These are phyloP conservation scores for Citeromyces nyonsensis DNA, from an alignment of 805 yeast species.

Conservation along the genomic window DNA sequence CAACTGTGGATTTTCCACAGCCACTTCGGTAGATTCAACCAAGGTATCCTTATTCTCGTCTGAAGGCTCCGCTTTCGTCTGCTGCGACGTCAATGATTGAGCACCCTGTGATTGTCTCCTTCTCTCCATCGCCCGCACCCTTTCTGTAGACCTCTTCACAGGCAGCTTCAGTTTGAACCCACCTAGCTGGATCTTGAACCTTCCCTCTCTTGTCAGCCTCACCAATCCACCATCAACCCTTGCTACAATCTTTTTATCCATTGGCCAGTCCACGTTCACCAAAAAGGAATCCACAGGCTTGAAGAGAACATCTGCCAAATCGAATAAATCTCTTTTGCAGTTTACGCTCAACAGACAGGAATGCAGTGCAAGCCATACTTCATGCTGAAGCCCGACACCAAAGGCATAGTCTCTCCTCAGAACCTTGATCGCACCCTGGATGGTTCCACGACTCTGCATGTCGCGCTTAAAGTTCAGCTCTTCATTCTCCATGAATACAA, in stretches of 20 bases:
- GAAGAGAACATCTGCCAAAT: constrained; percentile 49
- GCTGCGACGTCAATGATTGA: constrained; percentile 6
- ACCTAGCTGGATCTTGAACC: constrained; percentile 34
- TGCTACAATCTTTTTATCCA: constrained; percentile 51
- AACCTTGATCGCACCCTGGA: constrained; percentile 51
- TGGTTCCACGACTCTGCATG: constrained; percentile 43
- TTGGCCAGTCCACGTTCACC: constrained; percentile 55
- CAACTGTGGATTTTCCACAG: too few species aligned
- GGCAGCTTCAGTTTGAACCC: constrained; percentile 8
- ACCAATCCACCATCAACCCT: constrained; percentile 26
- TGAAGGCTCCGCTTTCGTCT: constrained; percentile 7
- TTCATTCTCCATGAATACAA: constrained; percentile 4
- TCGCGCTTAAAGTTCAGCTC: constrained; percentile 30
- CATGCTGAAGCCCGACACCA: constrained; percentile 37
- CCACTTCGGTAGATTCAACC: constrained; percentile 2
- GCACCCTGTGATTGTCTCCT: neutral
- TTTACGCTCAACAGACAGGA: constrained; percentile 41
- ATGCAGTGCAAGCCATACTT: constrained; percentile 59
- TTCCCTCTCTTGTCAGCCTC: constrained; percentile 39
- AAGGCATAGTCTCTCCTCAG: constrained; percentile 43
- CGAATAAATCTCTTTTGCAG: constrained; percentile 48
- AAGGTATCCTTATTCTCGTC: constrained; percentile 3
- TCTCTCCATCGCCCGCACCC: constrained; percentile 1
- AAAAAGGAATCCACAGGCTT: constrained; percentile 40
- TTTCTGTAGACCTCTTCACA: constrained; percentile 4